A percentile compares a stretch with the other conserved stretches of the same genome.
These are phyloP conservation scores for Schoenoplectus triqueter DNA, from an alignment of 202 grass and related monocot species.

Conservation along the genomic window DNA sequence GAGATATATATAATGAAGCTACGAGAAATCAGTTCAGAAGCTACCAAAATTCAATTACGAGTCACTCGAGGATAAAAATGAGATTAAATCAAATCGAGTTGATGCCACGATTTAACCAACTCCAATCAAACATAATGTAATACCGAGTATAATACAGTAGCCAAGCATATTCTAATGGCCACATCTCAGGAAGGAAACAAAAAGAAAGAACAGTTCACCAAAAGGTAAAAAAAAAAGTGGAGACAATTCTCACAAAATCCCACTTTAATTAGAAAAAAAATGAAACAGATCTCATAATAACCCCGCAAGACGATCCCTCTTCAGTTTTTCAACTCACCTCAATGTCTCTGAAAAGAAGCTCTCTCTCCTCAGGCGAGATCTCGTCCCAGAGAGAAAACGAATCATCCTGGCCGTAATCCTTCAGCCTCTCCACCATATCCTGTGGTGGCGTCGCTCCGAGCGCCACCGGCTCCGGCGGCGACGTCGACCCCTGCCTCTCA, in stretches of 20 bases:
- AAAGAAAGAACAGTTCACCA: not conserved
- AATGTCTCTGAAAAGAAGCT: slow-evolving; percentile 87
- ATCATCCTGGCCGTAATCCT: slow-evolving; percentile 95
- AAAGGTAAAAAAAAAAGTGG: no score
- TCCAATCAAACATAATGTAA: not conserved
- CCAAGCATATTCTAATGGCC: not conserved
- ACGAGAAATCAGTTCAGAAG: not conserved
- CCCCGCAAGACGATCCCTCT: not conserved
- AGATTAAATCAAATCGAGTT: slow-evolving; percentile 22
- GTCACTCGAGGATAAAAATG: no score
- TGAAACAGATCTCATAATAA: slow-evolving; percentile 18
- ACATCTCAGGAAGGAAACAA: slow-evolving; percentile 1
- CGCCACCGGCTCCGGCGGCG: slow-evolving; percentile 18
- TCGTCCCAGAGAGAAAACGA: slow-evolving; percentile 98
- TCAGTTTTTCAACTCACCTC: slow-evolving; percentile 53
- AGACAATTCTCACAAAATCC: not conserved
- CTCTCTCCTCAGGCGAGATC: slow-evolving; percentile 81
- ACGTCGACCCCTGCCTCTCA: slow-evolving; percentile 46
- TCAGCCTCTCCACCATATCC: slow-evolving; percentile 95
- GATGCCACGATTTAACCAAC: not conserved
- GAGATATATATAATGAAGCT: not conserved
- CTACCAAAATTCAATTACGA: not conserved
- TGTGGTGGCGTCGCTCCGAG: slow-evolving; percentile 66
- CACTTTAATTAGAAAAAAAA: not conserved
- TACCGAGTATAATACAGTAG: not conserved